These are phyloP conservation scores for Lepiota brunneoincarnata DNA, from an alignment of 768 basidiomycete genomes.

Conservation along the genomic window DNA sequence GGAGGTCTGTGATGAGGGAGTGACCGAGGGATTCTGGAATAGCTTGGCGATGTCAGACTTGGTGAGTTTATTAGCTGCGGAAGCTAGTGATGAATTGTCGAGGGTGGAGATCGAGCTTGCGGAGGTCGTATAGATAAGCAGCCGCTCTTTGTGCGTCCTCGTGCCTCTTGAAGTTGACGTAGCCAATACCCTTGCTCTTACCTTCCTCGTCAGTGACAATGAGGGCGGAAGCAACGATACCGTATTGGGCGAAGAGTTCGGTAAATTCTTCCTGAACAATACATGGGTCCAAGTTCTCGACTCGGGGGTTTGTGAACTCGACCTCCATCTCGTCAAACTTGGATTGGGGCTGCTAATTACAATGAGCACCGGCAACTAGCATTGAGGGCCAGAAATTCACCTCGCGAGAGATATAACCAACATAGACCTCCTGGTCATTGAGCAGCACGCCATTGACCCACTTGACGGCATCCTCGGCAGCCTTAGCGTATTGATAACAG, in stretches of 20 bases:
- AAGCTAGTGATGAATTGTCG: too few relatives aligned
- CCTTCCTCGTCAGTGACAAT: constrained; percentile 83
- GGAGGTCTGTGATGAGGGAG: too few relatives aligned
- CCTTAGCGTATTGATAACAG: constrained; percentile 97
- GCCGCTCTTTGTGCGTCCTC: constrained; percentile 91
- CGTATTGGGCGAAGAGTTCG: constrained; percentile 73
- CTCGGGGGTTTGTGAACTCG: constrained; percentile 96
- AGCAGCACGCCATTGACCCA: constrained; percentile 98
- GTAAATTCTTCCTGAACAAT: constrained; percentile 85
- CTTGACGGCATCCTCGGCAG: constrained; percentile 94
- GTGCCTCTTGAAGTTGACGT: constrained; percentile 94
- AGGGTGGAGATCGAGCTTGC: too few relatives aligned
- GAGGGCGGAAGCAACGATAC: constrained; percentile 85
- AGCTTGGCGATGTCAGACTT: too few relatives aligned
- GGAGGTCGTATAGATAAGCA: constrained; percentile 80
- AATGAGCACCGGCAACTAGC: neutral
- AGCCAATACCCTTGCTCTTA: constrained; percentile 96
- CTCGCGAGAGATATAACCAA: constrained; percentile 97
- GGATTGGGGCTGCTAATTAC: constrained; percentile 83
- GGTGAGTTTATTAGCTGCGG: too few relatives aligned
- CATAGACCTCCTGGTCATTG: constrained; percentile 99
- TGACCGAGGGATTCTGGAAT: too few relatives aligned
- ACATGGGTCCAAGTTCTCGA: constrained; percentile 93
- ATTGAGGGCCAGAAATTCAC: constrained; percentile 31
- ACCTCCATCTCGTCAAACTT: constrained; percentile 97